phyloP scores from a whole-genome alignment of 2,329 filamentous ascomycete species.

The Aspergillus japonicus region DNA sequence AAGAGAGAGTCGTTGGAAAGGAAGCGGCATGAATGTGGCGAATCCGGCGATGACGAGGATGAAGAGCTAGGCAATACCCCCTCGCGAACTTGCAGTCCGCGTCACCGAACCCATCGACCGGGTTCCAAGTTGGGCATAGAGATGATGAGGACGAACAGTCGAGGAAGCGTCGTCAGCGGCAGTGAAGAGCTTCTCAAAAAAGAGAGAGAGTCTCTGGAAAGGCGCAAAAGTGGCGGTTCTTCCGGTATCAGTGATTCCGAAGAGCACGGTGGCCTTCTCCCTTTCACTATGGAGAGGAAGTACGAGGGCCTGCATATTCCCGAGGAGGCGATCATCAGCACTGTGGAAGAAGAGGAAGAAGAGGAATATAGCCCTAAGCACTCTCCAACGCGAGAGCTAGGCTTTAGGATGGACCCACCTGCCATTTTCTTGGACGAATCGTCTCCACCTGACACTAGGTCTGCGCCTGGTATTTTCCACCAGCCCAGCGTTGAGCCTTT shows the following conservation, averaged over 20 bases:
- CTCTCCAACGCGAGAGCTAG: conserved; percentile 20
- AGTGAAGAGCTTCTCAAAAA: conserved; percentile 41
- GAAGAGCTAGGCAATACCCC: conserved; percentile 72
- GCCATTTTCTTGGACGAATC: conserved; percentile 10
- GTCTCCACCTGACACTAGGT: conserved; percentile 12
- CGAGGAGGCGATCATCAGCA: conserved; percentile 31
- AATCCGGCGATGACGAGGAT: conserved; percentile 93
- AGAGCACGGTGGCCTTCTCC: conserved; percentile 22
- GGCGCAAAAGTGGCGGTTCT: conserved; percentile 23
- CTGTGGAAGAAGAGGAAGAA: conserved; percentile 21
- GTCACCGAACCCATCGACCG: conserved; percentile 58
- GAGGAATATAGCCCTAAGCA: conserved; percentile 27
- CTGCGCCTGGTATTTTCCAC: background rate
- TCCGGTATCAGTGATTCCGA: conserved; percentile 22
- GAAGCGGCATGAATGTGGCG: conserved; percentile 69
- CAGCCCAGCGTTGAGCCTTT: conserved; percentile 11
- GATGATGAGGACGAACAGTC: conserved; percentile 96
- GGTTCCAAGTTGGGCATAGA: conserved; percentile 91
- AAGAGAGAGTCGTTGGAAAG: conserved; percentile 76
- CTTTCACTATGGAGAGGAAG: conserved; percentile 28
- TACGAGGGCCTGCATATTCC: conserved; percentile 36
- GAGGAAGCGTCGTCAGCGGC: conserved; percentile 68
- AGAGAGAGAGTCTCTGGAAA: conserved; percentile 36
- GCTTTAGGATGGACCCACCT: conserved; percentile 8
- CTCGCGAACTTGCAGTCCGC: conserved; percentile 51